Evolutionary conservation across 768 basidiomycete genomes (phyloP).

Genomic region (Tylopilus plumbeoviolaceoides): DNA sequence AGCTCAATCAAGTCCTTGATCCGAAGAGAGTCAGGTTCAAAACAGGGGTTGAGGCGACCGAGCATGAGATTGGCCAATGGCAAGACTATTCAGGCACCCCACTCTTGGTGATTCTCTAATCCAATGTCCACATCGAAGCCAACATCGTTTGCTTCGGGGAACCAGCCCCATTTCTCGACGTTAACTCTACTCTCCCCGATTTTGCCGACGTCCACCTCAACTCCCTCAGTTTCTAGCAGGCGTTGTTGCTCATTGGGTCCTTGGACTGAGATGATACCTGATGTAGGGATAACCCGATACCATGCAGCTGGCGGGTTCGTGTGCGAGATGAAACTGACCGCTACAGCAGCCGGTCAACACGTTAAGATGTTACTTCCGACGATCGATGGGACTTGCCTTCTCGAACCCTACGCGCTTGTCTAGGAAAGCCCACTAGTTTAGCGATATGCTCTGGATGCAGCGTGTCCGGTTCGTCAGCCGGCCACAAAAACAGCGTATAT

Average conservation of each 20-base stretch:
- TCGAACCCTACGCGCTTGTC: conserved; percentile 69
- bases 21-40: too few species aligned
- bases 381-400: conserved; percentile 46
- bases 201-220: conserved; percentile 54
- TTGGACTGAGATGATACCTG: conserved; percentile 63
- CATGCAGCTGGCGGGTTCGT: conserved; percentile 66
- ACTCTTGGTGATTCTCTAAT: conserved; percentile 7
- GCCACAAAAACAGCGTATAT: background rate
- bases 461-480: background rate
- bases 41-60: too few species aligned
- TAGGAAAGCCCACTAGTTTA: conserved; percentile 69
- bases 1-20: too few species aligned
- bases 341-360: conserved; percentile 31
- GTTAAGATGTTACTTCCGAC: background rate
- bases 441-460: conserved; percentile 53
- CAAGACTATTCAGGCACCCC: conserved; percentile 11
- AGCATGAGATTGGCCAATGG: too few species aligned
- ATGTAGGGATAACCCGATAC: conserved; percentile 68
- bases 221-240: conserved; percentile 69
- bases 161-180: conserved; percentile 56
- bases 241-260: conserved; percentile 47
- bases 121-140: background rate
- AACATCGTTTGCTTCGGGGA: conserved; percentile 35
- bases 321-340: conserved; percentile 66
- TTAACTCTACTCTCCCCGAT: conserved; percentile 54